A percentile compares a stretch with the other conserved stretches of the same genome.
Conservation (phyloP, 2,329 filamentous ascomycete genomes). For the Diaporthe sp. region DNA sequence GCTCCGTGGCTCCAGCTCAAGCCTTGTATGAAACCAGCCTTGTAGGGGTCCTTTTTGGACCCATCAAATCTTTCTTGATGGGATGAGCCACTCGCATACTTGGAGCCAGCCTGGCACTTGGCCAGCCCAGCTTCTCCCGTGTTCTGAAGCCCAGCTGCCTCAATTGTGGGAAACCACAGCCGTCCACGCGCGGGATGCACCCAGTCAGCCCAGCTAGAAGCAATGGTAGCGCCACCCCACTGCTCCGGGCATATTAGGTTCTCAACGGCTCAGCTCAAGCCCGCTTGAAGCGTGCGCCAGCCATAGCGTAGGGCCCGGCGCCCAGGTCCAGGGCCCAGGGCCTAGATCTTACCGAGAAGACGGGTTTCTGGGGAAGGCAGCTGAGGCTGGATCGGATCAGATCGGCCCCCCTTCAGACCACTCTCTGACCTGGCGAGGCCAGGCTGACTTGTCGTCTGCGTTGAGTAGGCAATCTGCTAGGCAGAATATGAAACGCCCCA, state of each 20-base stretch:
- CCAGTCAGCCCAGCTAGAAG: neutral
- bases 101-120: neutral
- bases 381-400: constrained; percentile 12
- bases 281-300: neutral
- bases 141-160: neutral
- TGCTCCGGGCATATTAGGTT: neutral
- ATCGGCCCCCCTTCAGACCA: neutral
- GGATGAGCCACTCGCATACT: constrained; percentile 3
- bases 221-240: neutral
- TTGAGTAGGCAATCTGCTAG: neutral
- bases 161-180: neutral
- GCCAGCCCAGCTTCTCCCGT: neutral
- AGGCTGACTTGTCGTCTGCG: constrained; percentile 6
- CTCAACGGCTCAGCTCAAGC: constrained; percentile 23
- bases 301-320: neutral
- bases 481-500: constrained; percentile 25
- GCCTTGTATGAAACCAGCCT: constrained; percentile 24
- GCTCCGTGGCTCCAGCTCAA: constrained; percentile 20
- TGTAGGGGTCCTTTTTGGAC: constrained; percentile 15
- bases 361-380: constrained; percentile 17
- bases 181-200: neutral
- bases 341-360: constrained; percentile 27
- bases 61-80: constrained; percentile 8
- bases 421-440: neutral
- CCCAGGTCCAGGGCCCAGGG: neutral